Evolutionary conservation across 768 basidiomycete genomes (phyloP).

Genomic region (Suillus occidentalis): DNA sequence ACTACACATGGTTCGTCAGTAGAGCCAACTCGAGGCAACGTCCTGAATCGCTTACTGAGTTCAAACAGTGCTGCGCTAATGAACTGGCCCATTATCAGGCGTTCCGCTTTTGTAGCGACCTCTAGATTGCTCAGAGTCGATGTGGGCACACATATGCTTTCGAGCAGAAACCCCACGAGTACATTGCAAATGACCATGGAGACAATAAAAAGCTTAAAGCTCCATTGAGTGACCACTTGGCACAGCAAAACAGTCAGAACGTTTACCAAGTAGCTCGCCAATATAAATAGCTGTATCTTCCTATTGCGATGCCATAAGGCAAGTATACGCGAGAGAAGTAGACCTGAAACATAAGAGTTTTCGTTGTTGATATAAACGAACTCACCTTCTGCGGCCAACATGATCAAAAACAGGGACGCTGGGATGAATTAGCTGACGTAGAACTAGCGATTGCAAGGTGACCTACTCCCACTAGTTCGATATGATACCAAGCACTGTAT

Average conservation of each 20-base stretch:
- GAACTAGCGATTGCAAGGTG: neutral
- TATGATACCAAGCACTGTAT: conserved; percentile 12
- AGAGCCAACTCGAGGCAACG: neutral
- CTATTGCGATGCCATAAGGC: conserved; percentile 8
- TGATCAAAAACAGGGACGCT: conserved; percentile 9
- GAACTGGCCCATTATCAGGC: conserved; percentile 11
- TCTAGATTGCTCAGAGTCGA: neutral
- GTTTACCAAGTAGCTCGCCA: conserved; percentile 9
- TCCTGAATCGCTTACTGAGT: conserved; percentile 7
- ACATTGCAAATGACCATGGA: conserved; percentile 8
- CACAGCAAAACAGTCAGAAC: neutral
- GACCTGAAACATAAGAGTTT: conserved; percentile 2
- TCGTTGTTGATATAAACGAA: neutral
- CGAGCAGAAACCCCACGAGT: conserved; percentile 3
- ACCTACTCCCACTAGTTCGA: conserved; percentile 10
- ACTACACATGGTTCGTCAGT: conserved; percentile 3
- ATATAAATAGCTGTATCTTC: conserved; percentile 3
- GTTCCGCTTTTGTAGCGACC: conserved; percentile 3
- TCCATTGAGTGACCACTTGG: too few species aligned
- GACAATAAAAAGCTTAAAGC: conserved; percentile 5
- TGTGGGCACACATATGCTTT: conserved; percentile 9
- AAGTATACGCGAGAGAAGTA: conserved; percentile 14
- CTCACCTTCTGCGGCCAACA: conserved; percentile 12
- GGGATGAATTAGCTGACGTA: neutral
- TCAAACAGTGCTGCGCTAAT: conserved; percentile 12